A percentile compares a stretch with the other conserved stretches of the same genome.
phyloP scores from a whole-genome alignment of 2,329 filamentous ascomycete species.

The Tetracladium maxilliforme region DNA sequence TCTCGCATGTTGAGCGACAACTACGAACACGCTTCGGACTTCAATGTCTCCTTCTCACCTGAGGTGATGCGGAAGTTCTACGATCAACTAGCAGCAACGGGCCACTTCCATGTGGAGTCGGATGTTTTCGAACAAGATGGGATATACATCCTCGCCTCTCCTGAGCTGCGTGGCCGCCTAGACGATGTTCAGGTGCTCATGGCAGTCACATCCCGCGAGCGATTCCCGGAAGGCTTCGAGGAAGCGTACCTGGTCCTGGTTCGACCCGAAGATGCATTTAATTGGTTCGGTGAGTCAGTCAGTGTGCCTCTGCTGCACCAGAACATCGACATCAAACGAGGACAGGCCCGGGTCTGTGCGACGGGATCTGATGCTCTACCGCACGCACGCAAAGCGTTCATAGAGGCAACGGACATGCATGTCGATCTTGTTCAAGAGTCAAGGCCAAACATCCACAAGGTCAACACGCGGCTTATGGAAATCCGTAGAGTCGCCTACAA shows the following conservation, averaged over 20 bases:
- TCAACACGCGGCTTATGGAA: conserved; percentile 81
- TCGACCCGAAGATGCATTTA: conserved; percentile 61
- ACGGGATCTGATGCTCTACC: conserved; percentile 70
- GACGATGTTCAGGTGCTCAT: conserved; percentile 79
- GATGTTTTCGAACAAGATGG: conserved; percentile 57
- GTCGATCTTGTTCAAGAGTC: conserved; percentile 85
- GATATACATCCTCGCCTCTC: conserved; percentile 74
- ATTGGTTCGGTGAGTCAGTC: conserved; percentile 71
- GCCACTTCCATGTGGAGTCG: conserved; percentile 77
- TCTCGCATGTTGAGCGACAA: conserved; percentile 79
- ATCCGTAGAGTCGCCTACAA: conserved; percentile 95
- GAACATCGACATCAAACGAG: conserved; percentile 70
- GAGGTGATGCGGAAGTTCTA: conserved; percentile 63
- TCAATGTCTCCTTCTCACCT: conserved; percentile 61
- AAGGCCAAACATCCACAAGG: conserved; percentile 81
- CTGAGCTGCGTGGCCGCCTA: conserved; percentile 57
- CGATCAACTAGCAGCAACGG: conserved; percentile 64
- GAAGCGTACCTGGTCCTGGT: conserved; percentile 80
- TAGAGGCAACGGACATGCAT: conserved; percentile 67
- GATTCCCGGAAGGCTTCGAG: conserved; percentile 54
- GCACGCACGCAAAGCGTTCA: conserved; percentile 64
- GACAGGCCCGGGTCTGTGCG: conserved; percentile 76
- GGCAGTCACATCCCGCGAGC: conserved; percentile 47
- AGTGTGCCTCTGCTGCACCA: conserved; percentile 60
- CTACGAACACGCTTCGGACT: conserved; percentile 94